phyloP scores from a whole-genome alignment of 2,329 filamentous ascomycete genomes.

The Sporothrix pseudoabietina region DNA sequence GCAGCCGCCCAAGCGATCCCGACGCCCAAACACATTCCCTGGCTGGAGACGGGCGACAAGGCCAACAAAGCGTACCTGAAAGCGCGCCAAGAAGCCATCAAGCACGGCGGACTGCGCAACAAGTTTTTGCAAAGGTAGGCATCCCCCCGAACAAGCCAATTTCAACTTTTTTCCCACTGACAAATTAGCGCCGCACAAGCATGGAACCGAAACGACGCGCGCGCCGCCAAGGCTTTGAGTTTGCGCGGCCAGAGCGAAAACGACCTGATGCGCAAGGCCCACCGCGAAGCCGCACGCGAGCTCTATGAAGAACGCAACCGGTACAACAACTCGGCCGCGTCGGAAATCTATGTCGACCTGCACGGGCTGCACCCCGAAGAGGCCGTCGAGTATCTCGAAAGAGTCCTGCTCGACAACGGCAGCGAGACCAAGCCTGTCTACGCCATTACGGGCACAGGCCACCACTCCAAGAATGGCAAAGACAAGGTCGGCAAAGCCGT shows the following conservation, averaged over 20 bases:
- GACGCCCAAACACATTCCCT: conserved; percentile 88
- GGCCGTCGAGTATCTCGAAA: conserved; percentile 90
- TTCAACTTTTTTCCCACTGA: background rate
- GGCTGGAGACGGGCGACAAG: conserved; percentile 89
- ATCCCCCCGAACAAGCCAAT: background rate
- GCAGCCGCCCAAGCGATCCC: conserved; percentile 80
- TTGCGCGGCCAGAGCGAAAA: conserved; percentile 96
- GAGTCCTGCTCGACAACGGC: conserved; percentile 80
- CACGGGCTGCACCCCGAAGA: conserved; percentile 99
- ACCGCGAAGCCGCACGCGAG: conserved; percentile 87
- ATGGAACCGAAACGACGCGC: conserved; percentile 96
- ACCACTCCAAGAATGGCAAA: conserved; percentile 98
- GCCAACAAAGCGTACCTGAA: conserved; percentile 95
- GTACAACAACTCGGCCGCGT: conserved; percentile 55
- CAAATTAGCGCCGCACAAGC: conserved; percentile 77
- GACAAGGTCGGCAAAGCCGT: conserved; percentile 97
- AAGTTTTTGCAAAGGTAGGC: conserved; percentile 89
- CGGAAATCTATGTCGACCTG: conserved; percentile 89
- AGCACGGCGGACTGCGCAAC: conserved; percentile 92
- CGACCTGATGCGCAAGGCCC: conserved; percentile 93
- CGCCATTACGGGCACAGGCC: conserved; percentile 93
- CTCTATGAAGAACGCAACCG: conserved; percentile 94
- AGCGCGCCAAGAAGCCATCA: conserved; percentile 92
- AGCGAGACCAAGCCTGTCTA: conserved; percentile 77
- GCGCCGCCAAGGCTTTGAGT: conserved; percentile 91